Conservation (phyloP, 2,329 filamentous ascomycete species). For the Aspergillus pseudoviridinutans region DNA sequence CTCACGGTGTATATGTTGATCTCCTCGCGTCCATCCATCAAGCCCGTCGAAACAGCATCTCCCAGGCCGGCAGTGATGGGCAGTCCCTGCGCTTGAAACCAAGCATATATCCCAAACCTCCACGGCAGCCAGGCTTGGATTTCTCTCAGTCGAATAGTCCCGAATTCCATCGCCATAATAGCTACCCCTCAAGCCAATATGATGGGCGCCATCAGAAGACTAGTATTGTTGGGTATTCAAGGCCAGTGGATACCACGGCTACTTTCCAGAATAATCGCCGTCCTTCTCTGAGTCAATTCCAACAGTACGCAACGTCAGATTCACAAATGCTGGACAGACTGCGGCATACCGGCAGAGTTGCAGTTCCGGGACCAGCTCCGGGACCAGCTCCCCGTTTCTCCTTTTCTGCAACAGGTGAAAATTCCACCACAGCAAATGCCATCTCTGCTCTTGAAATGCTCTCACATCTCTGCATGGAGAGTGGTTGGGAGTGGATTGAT, state of each 20-base stretch:
- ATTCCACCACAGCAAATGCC: conserved; percentile 54
- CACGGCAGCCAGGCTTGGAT: conserved; percentile 52
- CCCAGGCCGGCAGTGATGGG: conserved; percentile 42
- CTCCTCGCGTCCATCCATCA: conserved; percentile 63
- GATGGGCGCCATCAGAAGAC: conserved; percentile 21
- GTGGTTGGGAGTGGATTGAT: conserved; percentile 83
- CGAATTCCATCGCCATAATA: conserved; percentile 30
- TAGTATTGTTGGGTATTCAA: conserved; percentile 8
- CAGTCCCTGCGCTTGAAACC: conserved; percentile 49
- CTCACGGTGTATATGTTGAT: conserved; percentile 70
- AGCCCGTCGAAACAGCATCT: conserved; percentile 43
- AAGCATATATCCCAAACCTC: conserved; percentile 59
- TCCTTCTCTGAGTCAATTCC: conserved; percentile 23
- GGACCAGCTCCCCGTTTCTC: conserved; percentile 30
- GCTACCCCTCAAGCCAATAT: conserved; percentile 36
- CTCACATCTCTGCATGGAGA: conserved; percentile 71
- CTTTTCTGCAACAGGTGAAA: conserved; percentile 28
- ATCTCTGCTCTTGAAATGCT: conserved; percentile 67
- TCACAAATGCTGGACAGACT: conserved; percentile 27
- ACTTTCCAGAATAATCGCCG: conserved; percentile 14
- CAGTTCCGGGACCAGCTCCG: conserved; percentile 27
- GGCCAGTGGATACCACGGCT: conserved; percentile 13
- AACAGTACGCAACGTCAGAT: conserved; percentile 23
- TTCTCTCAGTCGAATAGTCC: conserved; percentile 36
- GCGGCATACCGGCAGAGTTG: conserved; percentile 30